phyloP scores from a whole-genome alignment of 495 filamentous ascomycete genomes.

The Eremomyces bilateralis region DNA sequence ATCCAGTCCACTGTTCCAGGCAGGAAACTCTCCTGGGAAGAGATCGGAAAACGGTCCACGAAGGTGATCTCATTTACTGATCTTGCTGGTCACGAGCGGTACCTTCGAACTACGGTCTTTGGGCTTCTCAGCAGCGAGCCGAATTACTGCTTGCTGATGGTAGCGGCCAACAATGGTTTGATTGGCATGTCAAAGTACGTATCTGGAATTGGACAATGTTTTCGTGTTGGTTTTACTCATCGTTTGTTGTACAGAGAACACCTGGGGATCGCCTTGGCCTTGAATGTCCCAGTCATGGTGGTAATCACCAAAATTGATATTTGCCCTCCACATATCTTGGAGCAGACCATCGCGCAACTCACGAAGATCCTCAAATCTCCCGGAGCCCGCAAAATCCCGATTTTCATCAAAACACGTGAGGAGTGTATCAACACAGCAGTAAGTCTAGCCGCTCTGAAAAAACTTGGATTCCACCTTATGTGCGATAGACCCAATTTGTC shows the following conservation, averaged over 20 bases:
- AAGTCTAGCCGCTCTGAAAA: slow-evolving; percentile 2
- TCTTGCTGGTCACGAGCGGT: slow-evolving; percentile 85
- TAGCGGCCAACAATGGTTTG: slow-evolving; percentile 90
- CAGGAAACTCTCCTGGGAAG: slow-evolving; percentile 84
- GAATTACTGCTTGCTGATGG: slow-evolving; percentile 96
- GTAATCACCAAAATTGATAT: slow-evolving; percentile 98
- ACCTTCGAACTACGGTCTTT: slow-evolving; percentile 91
- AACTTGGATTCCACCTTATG: not conserved
- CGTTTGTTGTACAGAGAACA: slow-evolving; percentile 55
- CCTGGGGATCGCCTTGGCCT: slow-evolving; percentile 76
- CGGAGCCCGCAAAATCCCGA: slow-evolving; percentile 88
- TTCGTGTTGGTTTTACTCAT: no score
- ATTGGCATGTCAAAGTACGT: slow-evolving; percentile 79
- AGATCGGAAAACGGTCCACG: slow-evolving; percentile 80
- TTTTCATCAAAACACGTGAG: slow-evolving; percentile 79
- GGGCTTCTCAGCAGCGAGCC: slow-evolving; percentile 85
- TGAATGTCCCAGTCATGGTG: slow-evolving; percentile 96
- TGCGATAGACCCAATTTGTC: slow-evolving; percentile 56
- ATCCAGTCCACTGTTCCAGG: slow-evolving; percentile 63
- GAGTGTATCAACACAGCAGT: slow-evolving; percentile 79
- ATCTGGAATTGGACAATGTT: no score
- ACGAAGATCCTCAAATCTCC: slow-evolving; percentile 82
- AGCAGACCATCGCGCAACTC: slow-evolving; percentile 85
- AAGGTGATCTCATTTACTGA: slow-evolving; percentile 98
- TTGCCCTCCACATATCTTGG: slow-evolving; percentile 83